Evolutionary conservation across 1,139 yeast genomes (phyloP), one percentile per base, ranked within the genome.

Genomic region (Zygoascus meyerae): DNA sequence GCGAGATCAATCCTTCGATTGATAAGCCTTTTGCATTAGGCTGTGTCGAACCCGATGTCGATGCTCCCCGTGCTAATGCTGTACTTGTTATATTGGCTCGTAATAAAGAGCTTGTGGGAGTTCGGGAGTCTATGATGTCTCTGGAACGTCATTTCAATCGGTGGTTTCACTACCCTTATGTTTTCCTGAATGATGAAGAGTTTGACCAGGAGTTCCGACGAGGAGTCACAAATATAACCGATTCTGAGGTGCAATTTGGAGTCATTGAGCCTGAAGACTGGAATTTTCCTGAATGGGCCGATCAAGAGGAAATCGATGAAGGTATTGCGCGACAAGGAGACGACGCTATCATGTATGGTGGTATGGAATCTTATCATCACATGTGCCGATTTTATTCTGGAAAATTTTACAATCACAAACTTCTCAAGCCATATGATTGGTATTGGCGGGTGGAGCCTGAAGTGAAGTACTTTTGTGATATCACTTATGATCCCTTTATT

Each of bases 391-490:
- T 81, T 62, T 83, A 85, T 61, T 77, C 90, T 0, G 95, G 95
- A 1, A 72, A 75, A 52, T 89, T 89, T 61, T 86, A 78, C 68
- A 76, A 79, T 52, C 95, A 68, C 63, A 83, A 83, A 2, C 63
- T 84, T 52, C 80, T 90, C 42, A 56, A 71, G 63, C 47, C 78
- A 48, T 74, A 79, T 51, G 87, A 86, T 51, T 89, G 95, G 94
- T 89, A 87, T 67, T 89, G 97, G 96, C 73, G 97, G 46, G 87
- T 90, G 8, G 97, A 90, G 64, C 97, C 97, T 1, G 83, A 84
- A 54, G 92, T 90, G 39, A 83, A 86, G 53, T 89, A 86, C 63
- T 87, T 74, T 61, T 90, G 97, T 66, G 97, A 89, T 63, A 68
- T 87, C 44, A 84, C 95, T 0, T 87, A 89, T 66, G 97, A 90